Percentiles rank a stretch among this genome's conserved stretches.
phyloP scores from a whole-genome alignment of 2,329 filamentous ascomycete genomes.

The Scedosporium dehoogii region DNA sequence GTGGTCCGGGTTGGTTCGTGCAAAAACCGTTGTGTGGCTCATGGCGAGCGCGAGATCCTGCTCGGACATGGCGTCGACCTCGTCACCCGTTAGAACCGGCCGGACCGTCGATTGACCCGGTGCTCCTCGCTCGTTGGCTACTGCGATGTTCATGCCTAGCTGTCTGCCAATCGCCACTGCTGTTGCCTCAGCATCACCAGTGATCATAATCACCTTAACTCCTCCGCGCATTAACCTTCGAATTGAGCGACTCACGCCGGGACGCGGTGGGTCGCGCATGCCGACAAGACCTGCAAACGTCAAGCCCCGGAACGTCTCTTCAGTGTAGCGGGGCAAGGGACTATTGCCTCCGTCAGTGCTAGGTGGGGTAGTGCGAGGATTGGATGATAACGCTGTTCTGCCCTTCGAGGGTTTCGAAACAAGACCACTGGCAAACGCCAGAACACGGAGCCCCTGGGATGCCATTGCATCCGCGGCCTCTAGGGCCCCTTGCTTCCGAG shows the following conservation, averaged over 20 bases:
- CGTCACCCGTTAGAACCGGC: constrained; percentile 75
- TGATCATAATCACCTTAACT: constrained; percentile 98
- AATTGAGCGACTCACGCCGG: constrained; percentile 83
- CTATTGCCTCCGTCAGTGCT: constrained; percentile 27
- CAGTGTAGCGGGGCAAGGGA: constrained; percentile 35
- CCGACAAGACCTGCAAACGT: constrained; percentile 88
- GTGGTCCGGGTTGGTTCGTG: constrained; percentile 91
- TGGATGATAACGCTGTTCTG: constrained; percentile 24
- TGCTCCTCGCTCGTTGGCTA: constrained; percentile 35
- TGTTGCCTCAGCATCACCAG: constrained; percentile 89
- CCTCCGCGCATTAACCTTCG: constrained; percentile 84
- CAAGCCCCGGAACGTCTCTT: constrained; percentile 72
- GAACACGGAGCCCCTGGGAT: constrained; percentile 75
- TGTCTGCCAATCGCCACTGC: constrained; percentile 89
- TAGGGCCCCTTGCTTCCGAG: constrained; percentile 62
- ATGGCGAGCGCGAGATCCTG: constrained; percentile 77
- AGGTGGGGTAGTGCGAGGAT: constrained; percentile 42
- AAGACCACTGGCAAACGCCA: constrained; percentile 84
- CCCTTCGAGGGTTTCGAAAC: constrained; percentile 38
- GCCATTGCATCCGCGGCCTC: constrained; percentile 82
- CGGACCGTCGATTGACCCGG: constrained; percentile 48
- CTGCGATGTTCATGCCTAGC: constrained; percentile 78
- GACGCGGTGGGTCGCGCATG: constrained; percentile 93
- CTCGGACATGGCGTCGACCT: constrained; percentile 87
- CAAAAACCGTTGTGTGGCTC: constrained; percentile 85